A percentile compares a stretch with the other conserved stretches of the same genome.
phyloP scores from a whole-genome alignment of 345 rosid genomes.

The Dipteronia sinensis region DNA sequence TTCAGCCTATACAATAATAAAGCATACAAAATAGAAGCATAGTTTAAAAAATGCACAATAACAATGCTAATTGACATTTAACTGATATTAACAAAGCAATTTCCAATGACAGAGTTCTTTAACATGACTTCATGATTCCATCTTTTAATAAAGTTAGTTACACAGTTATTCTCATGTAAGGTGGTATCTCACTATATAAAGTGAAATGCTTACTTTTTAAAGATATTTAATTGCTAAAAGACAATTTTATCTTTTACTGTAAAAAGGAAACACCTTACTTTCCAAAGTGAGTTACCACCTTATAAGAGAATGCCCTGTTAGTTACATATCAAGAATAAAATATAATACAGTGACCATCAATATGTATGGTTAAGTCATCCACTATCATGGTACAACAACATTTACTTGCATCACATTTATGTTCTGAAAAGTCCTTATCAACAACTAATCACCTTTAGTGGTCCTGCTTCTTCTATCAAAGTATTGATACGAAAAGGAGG shows the following conservation, averaged over 20 bases:
- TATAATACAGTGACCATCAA: too few species aligned
- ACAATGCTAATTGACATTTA: too few species aligned
- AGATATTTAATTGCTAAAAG: background rate
- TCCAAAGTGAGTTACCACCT: background rate
- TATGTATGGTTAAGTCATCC: background rate
- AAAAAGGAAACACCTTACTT: background rate
- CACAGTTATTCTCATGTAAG: background rate
- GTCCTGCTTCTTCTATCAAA: slow-evolving; percentile 94
- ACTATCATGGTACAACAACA: background rate
- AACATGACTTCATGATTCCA: background rate
- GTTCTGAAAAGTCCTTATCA: background rate
- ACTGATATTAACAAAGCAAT: too few species aligned
- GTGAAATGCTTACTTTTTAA: background rate
- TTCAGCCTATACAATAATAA: slow-evolving; percentile 71
- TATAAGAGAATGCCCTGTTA: background rate
- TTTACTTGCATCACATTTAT: background rate
- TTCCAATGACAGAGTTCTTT: background rate
- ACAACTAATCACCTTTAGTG: slow-evolving; percentile 62
- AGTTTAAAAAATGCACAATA: background rate
- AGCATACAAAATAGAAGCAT: slow-evolving; percentile 2
- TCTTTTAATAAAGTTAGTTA: background rate
- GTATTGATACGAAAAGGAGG: slow-evolving; percentile 95
- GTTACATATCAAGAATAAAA: background rate
- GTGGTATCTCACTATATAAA: background rate
- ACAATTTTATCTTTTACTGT: background rate